Evolutionary conservation across 2,329 filamentous ascomycete genomes (phyloP).

Genomic region (Aspergillus ustus): DNA sequence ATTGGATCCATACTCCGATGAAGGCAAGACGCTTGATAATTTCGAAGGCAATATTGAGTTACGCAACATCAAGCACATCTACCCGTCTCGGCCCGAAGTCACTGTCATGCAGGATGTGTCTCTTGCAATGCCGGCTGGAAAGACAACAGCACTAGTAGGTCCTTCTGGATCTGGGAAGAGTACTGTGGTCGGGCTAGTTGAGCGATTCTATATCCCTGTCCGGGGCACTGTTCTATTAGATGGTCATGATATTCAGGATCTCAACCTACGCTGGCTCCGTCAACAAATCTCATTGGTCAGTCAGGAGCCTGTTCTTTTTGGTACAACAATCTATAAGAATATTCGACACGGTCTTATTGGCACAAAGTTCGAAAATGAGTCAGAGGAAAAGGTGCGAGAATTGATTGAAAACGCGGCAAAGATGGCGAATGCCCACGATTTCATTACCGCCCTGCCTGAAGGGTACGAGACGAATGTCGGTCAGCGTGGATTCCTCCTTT

Average conservation of each 20-base stretch:
- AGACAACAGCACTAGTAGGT: conserved; percentile 90
- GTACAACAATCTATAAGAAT: conserved; percentile 85
- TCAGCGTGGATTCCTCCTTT: conserved; percentile 88
- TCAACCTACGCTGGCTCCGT: conserved; percentile 89
- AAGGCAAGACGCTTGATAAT: conserved; percentile 73
- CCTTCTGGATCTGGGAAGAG: conserved; percentile 94
- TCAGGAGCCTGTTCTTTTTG: conserved; percentile 90
- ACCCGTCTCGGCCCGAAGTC: conserved; percentile 90
- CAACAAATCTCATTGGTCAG: conserved; percentile 91
- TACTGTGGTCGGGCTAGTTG: conserved; percentile 89
- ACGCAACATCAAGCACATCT: conserved; percentile 85
- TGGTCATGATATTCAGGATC: conserved; percentile 75
- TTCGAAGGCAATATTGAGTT: conserved; percentile 81
- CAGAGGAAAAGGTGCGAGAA: conserved; percentile 69
- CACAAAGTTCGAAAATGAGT: conserved; percentile 71
- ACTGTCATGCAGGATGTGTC: conserved; percentile 84
- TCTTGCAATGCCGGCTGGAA: conserved; percentile 81
- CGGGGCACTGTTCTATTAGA: conserved; percentile 79
- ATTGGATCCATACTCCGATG: conserved; percentile 73
- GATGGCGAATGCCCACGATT: conserved; percentile 94
- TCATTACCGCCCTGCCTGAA: conserved; percentile 79
- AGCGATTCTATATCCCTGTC: conserved; percentile 92
- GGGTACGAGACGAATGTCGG: conserved; percentile 95
- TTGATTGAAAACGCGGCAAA: conserved; percentile 80
- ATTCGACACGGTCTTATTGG: conserved; percentile 91